A percentile compares a stretch with the other conserved stretches of the same genome.
Evolutionary conservation across 2,329 filamentous ascomycete genomes (phyloP).

Genomic region (Sporothrix dimorphospora): DNA sequence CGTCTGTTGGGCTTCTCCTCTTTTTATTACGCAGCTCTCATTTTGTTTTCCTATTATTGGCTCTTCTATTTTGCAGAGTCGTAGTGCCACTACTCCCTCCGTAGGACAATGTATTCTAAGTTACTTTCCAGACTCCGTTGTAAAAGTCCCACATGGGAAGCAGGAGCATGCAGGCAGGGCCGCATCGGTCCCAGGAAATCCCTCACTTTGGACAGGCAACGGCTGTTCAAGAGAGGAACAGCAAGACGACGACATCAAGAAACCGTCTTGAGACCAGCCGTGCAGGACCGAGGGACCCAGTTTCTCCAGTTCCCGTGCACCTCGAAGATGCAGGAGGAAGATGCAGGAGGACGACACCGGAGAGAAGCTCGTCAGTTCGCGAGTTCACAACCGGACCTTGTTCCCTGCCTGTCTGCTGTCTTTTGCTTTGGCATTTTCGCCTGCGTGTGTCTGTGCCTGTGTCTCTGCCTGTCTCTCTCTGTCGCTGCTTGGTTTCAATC

Average conservation of each 20-base stretch:
- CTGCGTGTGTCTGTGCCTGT: not conserved
- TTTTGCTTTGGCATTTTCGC: not conserved
- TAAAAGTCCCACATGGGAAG: constrained; percentile 5
- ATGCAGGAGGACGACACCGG: constrained; percentile 7
- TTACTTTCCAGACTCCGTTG: not conserved
- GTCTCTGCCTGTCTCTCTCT: not conserved
- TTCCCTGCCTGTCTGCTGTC: not conserved
- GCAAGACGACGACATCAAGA: not conserved
- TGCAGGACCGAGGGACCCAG: not conserved
- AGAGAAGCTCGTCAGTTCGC: not conserved
- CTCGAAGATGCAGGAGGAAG: not conserved
- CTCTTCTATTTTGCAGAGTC: not conserved
- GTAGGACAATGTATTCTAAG: no score
- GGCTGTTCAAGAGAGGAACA: not conserved
- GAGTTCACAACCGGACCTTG: not conserved
- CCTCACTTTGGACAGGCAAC: constrained; percentile 9
- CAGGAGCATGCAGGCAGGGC: constrained; percentile 6
- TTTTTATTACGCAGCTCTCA: constrained; percentile 12
- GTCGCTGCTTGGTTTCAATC: not conserved
- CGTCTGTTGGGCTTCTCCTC: not conserved
- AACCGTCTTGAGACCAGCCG: constrained; percentile 14
- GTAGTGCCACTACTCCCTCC: no score
- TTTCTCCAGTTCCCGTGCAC: no score
- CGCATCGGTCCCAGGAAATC: constrained; percentile 20
- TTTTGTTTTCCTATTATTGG: constrained; percentile 12